Evolutionary conservation across 2,329 filamentous ascomycete species (phyloP), one percentile per base, ranked within the genome.

Genomic region (Drechmeria coniospora): DNA sequence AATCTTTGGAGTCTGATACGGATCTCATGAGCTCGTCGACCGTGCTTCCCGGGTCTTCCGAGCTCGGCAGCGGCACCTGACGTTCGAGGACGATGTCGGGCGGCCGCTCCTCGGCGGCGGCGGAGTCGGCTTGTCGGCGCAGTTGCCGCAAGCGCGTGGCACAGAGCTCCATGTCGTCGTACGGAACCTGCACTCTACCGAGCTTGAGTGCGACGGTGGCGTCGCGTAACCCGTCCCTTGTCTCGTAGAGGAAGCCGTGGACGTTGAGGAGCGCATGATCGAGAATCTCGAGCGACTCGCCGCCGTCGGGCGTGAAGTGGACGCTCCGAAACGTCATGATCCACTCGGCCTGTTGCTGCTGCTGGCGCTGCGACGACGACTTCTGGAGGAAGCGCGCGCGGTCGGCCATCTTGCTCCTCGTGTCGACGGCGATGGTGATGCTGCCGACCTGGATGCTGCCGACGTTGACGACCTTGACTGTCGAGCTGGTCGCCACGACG

Each of bases 1-100:
- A 90, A 36, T 93, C 84, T 43, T 86, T 87, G 0, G 84, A 93
- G 45, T 94, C 86, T 1, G 86, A 86, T 0, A 94, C 79, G 0
- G 80, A 78, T 47, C 81, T 78, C 31, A 86, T 75, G 31, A 93
- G 65, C 17, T 71, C 65, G 30, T 81, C 73, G 34, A 67, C 60
- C 14, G 64, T 61, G 35, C 56, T 79, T n/a, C 72, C 74, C 7
- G 79, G 73, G 18, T 66, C 59, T 19, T 79, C 74, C 13, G n/a
- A n/a, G n/a, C 79, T 50, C 45, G 92, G 82, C 45, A 79, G 74
- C 23, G 81, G 68, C n/a, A 84, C 65, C 43, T 79, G 74, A 20
- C n/a, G n/a, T n/a, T 68, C 65, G 32, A 90, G 64, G 9, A 76
- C 74, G 6, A 79, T 65, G 17, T 79, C 71, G 26, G 68, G 52